Evolutionary conservation across 169 alveolate genomes (phyloP), one percentile per base, ranked within the genome.

Genomic region (Eimeria tenella): DNA sequence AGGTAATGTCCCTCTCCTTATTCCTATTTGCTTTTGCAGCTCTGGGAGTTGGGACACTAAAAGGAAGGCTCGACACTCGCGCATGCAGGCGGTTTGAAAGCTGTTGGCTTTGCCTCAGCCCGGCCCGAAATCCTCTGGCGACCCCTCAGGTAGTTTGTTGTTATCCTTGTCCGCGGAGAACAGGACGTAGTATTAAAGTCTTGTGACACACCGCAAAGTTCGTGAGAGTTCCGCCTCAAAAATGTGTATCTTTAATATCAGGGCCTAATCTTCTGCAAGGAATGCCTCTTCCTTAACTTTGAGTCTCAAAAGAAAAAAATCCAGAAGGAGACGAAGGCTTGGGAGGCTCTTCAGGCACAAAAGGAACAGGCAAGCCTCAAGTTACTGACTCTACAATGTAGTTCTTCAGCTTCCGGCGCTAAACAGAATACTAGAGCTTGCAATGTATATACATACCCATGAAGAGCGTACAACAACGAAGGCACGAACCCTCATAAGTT

Each of bases 181-280:
- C 42, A 31, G 4, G 42, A 31, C 42, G 42, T 31, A 31, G 42
- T 31, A 31, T 31, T 31, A 31, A 31, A 31, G 42, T 31, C 42
- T 31, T 31, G 42, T 31, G 42, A 2, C 42, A 31, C 42, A 2
- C 42, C 42, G 2, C 42, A 31, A 31, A 31, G 42, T 31, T 31
- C 42, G 42, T 31, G 42, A 31, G 42, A 31, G 42, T 31, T 31
- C 42, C 42, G 42, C 42, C 42, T 31, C 42, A 31, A 31, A 31
- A 13, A 58, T 68, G 0, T 68, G 77, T 10, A 8, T 68, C 9
- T n/a, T 68, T 13, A 31, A 31, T 9, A 10, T 62, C 95, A 96
- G 92, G 99, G 99, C 4, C 97, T 98, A 95, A 95, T 98, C 62
- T 98, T 97, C 86, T 98, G 99, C 96, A 98, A 97, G 93, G 97